These are phyloP conservation scores for Rhodotorula sp. DNA, from an alignment of 1,284 basidiomycete genomes.

Conservation along the genomic window DNA sequence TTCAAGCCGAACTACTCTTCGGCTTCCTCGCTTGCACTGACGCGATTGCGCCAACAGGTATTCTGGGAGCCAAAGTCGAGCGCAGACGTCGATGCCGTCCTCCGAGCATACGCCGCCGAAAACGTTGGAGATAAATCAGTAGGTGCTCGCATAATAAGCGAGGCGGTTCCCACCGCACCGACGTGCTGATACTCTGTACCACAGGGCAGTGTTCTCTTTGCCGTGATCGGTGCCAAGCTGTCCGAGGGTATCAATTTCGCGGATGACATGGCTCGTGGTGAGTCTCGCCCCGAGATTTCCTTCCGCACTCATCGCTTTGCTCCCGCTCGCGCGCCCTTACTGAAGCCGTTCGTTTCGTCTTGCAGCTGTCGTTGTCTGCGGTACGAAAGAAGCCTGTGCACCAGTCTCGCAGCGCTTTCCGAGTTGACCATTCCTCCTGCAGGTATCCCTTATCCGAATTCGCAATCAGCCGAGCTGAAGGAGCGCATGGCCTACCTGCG, in stretches of 20 bases:
- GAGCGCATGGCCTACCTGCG: constrained; percentile 84
- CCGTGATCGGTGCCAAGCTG: constrained; percentile 93
- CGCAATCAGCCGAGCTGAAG: constrained; percentile 80
- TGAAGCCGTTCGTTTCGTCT: not conserved
- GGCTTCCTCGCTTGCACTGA: not conserved
- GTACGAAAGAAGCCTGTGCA: constrained; percentile 5
- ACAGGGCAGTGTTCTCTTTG: constrained; percentile 56
- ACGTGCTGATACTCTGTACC: not conserved
- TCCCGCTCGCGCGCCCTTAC: no score
- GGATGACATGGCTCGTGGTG: constrained; percentile 48
- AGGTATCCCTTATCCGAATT: constrained; percentile 91
- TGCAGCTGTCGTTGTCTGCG: constrained; percentile 38
- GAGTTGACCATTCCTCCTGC: constrained; percentile 45
- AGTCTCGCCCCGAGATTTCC: not conserved
- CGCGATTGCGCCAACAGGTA: constrained; percentile 55
- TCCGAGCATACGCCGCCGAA: constrained; percentile 71
- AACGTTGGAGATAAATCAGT: constrained; percentile 44
- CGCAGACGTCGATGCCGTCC: constrained; percentile 69
- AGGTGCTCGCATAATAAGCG: not conserved
- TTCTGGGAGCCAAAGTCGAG: constrained; percentile 84
- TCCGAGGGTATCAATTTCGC: constrained; percentile 97
- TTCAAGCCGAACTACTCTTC: not conserved
- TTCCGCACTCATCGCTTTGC: no score
- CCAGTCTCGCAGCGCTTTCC: not conserved
- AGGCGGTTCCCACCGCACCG: not conserved